Conservation (phyloP, 345 rosid species). For the Euclidium syriacum region DNA sequence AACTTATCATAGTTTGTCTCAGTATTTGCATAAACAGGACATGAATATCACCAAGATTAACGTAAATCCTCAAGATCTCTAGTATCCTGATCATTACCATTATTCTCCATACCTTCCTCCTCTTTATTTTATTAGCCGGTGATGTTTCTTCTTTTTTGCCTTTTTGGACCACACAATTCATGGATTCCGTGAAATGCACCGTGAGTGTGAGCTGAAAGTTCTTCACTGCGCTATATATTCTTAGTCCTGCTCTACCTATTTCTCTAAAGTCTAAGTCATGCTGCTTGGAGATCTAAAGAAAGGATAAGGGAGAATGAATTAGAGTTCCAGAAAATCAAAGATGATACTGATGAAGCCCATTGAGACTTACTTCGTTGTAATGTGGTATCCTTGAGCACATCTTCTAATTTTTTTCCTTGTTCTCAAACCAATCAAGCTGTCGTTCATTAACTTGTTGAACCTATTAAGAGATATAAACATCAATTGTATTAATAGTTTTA, state of each 20-base stretch:
- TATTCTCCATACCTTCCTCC: slow-evolving; percentile 4
- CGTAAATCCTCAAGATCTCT: too few species aligned
- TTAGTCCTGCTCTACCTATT: slow-evolving; percentile 55
- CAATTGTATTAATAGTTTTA: background rate
- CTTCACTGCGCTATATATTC: slow-evolving; percentile 53
- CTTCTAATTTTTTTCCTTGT: slow-evolving; percentile 43
- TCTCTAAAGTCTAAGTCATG: slow-evolving; percentile 65
- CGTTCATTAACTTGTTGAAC: slow-evolving; percentile 50
- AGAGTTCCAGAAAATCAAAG: background rate
- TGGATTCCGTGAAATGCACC: slow-evolving; percentile 33
- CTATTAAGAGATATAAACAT: slow-evolving; percentile 18
- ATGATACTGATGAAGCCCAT: background rate
- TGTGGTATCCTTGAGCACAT: slow-evolving; percentile 50
- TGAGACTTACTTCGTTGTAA: slow-evolving; percentile 43
- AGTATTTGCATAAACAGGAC: background rate
- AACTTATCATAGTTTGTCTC: background rate
- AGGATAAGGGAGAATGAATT: background rate
- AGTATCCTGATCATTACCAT: slow-evolving; percentile 2
- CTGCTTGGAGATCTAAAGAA: slow-evolving; percentile 41
- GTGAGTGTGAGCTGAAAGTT: slow-evolving; percentile 65
- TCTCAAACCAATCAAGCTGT: slow-evolving; percentile 51
- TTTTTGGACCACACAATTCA: background rate
- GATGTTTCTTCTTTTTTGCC: slow-evolving; percentile 8
- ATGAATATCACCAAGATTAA: background rate
- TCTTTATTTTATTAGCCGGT: background rate